Evolutionary conservation across 148 eudicot genomes (phyloP).

Genomic region (Rhododendron vialii): DNA sequence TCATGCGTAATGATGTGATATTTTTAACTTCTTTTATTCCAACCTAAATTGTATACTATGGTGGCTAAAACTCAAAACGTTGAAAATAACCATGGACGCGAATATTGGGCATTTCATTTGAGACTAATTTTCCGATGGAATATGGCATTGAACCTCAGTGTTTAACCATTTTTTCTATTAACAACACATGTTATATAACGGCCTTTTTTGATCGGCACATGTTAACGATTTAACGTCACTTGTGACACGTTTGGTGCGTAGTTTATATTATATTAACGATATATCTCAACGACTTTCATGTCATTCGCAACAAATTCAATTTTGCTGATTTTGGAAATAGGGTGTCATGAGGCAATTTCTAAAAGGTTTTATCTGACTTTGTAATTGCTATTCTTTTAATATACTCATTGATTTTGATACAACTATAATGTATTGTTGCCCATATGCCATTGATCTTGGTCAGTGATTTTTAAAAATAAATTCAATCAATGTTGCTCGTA

Average conservation of each 20-base stretch:
- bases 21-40: background rate
- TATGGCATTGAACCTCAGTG: background rate
- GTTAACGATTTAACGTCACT: background rate
- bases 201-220: too few relatives aligned
- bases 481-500: too few relatives aligned
- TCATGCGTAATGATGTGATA: background rate
- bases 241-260: background rate
- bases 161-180: background rate
- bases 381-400: background rate
- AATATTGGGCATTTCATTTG: too few relatives aligned
- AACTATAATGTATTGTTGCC: too few relatives aligned
- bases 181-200: background rate
- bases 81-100: background rate
- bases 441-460: background rate
- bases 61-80: background rate
- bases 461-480: too few relatives aligned
- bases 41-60: background rate
- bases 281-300: background rate
- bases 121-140: background rate
- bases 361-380: background rate
- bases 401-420: background rate
- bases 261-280: too few relatives aligned
- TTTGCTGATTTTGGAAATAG: too few relatives aligned
- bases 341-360: background rate
- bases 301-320: background rate